Base-by-base conservation (phyloP, 495 filamentous ascomycete genomes). In the Aspergillus campestris region DNA sequence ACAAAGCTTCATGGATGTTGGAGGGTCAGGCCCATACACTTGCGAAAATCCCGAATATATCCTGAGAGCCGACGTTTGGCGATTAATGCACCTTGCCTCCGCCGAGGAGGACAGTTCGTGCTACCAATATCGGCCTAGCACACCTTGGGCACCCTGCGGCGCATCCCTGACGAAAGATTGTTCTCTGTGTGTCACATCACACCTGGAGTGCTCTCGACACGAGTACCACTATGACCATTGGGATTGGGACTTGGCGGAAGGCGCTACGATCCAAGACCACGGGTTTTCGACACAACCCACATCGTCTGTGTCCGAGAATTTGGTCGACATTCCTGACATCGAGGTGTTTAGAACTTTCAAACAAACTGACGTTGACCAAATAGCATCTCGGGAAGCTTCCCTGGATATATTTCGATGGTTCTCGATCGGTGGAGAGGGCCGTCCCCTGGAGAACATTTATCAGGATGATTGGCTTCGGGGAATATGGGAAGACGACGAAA, bases 1-100 rank as follows among this genome's bases (percentile, higher is more conserved):
- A 11, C 47, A 53, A 38, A 40, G 34, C 11, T 59, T 56, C 28
- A 55, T 56, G 44, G 52, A 59, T 38, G 31, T 44, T 40, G 14
- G 43, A 24, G 56, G 52, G 13, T 29, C 15, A 29, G 56, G 56
- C 10, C 52, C 49, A 36, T 55, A 55, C 44, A n/a, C 24, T 6
- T 34, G 0, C 34, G 31, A 15, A 8, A 27, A 44, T 14, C 4
- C 34, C n/a, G 43, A 43, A 33, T 29, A 34, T 12, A 50, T 57
- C 8, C 28, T 6, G 33, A 42, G 49, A 32, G 14, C 39, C 30
- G 53, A 53, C 34, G 43, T 47, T 1, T 57, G 53, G 53, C 46
- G 44, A 13, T 33, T 57, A 8, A 40, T 52, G 14, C 44, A 50
- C 40, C 50, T 53, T 8, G 43, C 49, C 18, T 7, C 42, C 0